Percentiles rank a stretch among this genome's conserved stretches.
Evolutionary conservation across 768 basidiomycete genomes (phyloP).

Genomic region (Russula ochroleuca): DNA sequence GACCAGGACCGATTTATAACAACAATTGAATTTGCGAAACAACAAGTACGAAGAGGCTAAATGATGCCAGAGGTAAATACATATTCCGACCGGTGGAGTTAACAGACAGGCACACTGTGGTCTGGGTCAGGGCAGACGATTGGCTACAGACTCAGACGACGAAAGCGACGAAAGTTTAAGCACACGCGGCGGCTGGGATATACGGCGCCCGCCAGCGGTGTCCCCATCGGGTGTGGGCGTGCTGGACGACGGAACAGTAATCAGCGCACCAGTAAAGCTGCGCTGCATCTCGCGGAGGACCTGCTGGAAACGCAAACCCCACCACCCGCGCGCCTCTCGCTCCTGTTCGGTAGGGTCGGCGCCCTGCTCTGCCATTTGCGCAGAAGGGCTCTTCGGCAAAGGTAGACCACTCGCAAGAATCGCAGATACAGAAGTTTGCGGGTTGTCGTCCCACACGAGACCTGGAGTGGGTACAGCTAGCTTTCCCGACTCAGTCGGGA

Average conservation of each 20-base stretch:
- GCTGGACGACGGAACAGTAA: background rate
- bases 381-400: slow-evolving; percentile 69
- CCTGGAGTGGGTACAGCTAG: slow-evolving; percentile 32
- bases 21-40: slow-evolving; percentile 15
- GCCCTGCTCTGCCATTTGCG: slow-evolving; percentile 42
- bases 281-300: slow-evolving; percentile 53
- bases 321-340: slow-evolving; percentile 69
- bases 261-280: slow-evolving; percentile 15
- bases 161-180: slow-evolving; percentile 26
- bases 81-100: background rate
- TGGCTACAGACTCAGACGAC: slow-evolving; percentile 22
- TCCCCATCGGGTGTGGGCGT: background rate
- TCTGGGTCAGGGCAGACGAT: slow-evolving; percentile 7
- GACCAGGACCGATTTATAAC: background rate
- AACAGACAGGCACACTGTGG: slow-evolving; percentile 1
- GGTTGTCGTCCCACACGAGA: slow-evolving; percentile 33
- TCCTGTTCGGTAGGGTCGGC: slow-evolving; percentile 42
- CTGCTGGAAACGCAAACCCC: slow-evolving; percentile 62
- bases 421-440: slow-evolving; percentile 37
- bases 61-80: slow-evolving; percentile 4
- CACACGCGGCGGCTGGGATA: slow-evolving; percentile 21
- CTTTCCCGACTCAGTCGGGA: slow-evolving; percentile 35
- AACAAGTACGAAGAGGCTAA: slow-evolving; percentile 5
- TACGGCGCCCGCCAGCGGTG: background rate
- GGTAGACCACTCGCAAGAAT: slow-evolving; percentile 48